Conservation (phyloP, 352 stramenopile genomes). For the Phytophthora pseudosyringae region DNA sequence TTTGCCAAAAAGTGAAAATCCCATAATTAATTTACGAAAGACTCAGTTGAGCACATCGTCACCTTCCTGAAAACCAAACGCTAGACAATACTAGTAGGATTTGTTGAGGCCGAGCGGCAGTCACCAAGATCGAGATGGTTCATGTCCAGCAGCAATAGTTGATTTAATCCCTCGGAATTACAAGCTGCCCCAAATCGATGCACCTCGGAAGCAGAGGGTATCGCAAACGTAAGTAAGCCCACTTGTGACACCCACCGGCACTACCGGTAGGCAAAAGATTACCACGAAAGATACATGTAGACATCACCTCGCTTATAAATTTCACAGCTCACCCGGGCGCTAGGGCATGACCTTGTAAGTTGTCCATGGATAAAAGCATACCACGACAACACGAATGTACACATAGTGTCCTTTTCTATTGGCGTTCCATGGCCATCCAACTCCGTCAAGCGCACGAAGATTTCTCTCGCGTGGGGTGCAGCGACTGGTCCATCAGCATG, state of each 20-base stretch:
- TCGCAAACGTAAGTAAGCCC: constrained; percentile 61
- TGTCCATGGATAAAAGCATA: too few relatives aligned
- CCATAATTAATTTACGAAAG: too few relatives aligned
- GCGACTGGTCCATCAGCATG: constrained; percentile 44
- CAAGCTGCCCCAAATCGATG: constrained; percentile 66
- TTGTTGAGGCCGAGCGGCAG: constrained; percentile 62
- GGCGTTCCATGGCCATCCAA: background rate
- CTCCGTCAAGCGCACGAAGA: background rate
- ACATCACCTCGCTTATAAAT: too few relatives aligned
- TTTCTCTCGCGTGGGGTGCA: constrained; percentile 10
- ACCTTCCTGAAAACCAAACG: constrained; percentile 43
- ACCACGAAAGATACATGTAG: too few relatives aligned
- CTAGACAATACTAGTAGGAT: constrained; percentile 84
- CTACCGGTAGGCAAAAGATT: too few relatives aligned
- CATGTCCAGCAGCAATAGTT: constrained; percentile 70
- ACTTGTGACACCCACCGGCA: too few relatives aligned
- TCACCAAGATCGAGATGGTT: constrained; percentile 52
- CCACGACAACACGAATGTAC: too few relatives aligned
- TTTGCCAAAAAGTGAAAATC: too few relatives aligned
- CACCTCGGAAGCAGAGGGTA: constrained; percentile 29
- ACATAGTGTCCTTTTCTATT: constrained; percentile 10
- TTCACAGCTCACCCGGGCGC: too few relatives aligned
- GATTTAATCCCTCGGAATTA: constrained; percentile 85
- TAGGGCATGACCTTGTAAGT: too few relatives aligned
- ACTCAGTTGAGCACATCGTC: background rate